These are phyloP conservation scores for Chytriomyces confervae DNA, from an alignment of 192 early-diverging fungal species.

Conservation along the genomic window DNA sequence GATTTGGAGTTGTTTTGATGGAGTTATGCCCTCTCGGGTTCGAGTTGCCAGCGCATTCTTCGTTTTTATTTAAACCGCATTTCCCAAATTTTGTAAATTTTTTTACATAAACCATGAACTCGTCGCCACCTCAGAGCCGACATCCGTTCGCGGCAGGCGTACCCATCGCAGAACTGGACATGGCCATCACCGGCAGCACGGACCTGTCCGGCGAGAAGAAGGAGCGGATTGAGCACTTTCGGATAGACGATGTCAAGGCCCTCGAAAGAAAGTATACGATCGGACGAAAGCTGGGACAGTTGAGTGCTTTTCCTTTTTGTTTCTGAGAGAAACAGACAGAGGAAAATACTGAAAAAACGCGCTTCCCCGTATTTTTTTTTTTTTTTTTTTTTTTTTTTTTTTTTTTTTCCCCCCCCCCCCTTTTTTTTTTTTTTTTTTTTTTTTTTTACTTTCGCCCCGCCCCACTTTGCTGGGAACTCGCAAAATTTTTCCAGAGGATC, in stretches of 20 bases:
- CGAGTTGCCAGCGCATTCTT: too few relatives aligned
- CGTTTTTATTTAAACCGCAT: too few relatives aligned
- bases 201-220: conserved; percentile 22
- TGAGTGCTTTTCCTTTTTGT: not conserved
- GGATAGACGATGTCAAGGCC: conserved; percentile 24
- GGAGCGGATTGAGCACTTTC: conserved; percentile 23
- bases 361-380: not conserved
- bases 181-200: conserved; percentile 9
- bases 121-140: conserved; percentile 3
- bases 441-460: not conserved
- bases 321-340: not conserved
- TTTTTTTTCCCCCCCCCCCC: too few relatives aligned
- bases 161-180: conserved; percentile 6
- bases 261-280: conserved; percentile 23
- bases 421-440: not conserved
- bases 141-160: conserved; percentile 4
- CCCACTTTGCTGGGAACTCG: not conserved
- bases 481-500: conserved; percentile 45
- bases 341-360: not conserved
- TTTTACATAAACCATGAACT: not conserved
- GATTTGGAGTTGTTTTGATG: too few relatives aligned
- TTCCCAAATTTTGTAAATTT: too few relatives aligned
- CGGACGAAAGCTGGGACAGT: conserved; percentile 32
- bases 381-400: not conserved
- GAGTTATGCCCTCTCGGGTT: too few relatives aligned